Base-by-base conservation (phyloP, 2,329 filamentous ascomycete species). In the Ophioceras dolichostomum region DNA sequence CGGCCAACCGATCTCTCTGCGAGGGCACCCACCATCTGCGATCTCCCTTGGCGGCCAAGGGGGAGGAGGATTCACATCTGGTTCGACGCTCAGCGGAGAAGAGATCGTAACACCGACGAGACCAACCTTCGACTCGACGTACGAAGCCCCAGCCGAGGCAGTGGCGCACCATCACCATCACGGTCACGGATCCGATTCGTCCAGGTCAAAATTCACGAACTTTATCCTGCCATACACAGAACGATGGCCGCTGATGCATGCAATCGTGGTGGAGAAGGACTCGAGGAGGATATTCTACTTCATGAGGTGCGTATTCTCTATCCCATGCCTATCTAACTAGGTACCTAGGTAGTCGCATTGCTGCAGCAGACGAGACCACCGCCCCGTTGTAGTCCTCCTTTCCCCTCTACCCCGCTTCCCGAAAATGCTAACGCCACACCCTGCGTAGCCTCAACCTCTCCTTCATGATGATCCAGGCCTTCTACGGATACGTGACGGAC, bases 201-300 rank as follows among this genome's bases (percentile, higher is more conserved):
- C n/a, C n/a, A n/a, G 75, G 29, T 93, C 86, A 0, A 65, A 61
- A 33, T 65, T 94, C 28, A 94, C 89, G 0, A 73, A 68, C 12
- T 70, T 80, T 39, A 56, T 96, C 4, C 65, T 96, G n/a, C 69
- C 70, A 1, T 68, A 73, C 38, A 80, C 79, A 10, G 70, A 80
- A 34, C 67, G 68, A 19, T 85, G 80, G 54, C 88, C 89, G 0
- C 68, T 96, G 24, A 51, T 95, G 14, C 79, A 95, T 53, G 81
- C 85, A 37, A 86, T 98, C 41, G 62, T 98, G 49, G 76, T 79
- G 12, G 89, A 96, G 52, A 87, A 86, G 50, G 89, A 98, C 56
- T 96, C 89, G 13, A 74, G 91, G 41, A 76, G 89, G 32, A 96
- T 98, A 45, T 93, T 94, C 47, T 98, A 98, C 59, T 98, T 96